Evolutionary conservation across 805 yeast species (phyloP).

Genomic region (Candida dajiaensis): DNA sequence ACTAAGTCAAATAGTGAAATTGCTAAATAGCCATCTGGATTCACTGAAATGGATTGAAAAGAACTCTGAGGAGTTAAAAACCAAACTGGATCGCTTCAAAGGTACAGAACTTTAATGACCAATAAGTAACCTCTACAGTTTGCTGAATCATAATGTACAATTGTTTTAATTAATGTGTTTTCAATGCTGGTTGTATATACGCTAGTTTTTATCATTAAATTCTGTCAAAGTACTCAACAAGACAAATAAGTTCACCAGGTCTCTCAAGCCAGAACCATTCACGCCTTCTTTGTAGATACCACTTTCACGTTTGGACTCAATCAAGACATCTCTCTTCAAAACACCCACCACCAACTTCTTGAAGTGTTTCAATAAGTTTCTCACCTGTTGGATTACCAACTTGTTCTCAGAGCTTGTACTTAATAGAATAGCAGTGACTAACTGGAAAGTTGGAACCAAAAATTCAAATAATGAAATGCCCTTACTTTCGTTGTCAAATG

Average conservation of each 20-base stretch:
- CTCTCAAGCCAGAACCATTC: constrained; percentile 35
- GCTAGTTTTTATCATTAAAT: constrained; percentile 30
- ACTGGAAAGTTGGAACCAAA: constrained; percentile 67
- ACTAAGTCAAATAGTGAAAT: constrained; percentile 65
- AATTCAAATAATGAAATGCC: constrained; percentile 58
- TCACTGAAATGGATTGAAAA: constrained; percentile 83
- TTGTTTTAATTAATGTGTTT: not conserved
- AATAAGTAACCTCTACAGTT: not conserved
- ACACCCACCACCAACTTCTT: constrained; percentile 54
- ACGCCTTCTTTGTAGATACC: constrained; percentile 22
- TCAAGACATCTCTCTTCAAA: constrained; percentile 48
- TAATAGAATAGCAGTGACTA: constrained; percentile 58
- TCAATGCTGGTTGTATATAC: not conserved
- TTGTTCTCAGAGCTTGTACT: constrained; percentile 75
- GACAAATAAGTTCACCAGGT: constrained; percentile 51
- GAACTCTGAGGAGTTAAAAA: constrained; percentile 61
- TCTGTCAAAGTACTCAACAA: constrained; percentile 46
- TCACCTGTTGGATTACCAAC: constrained; percentile 48
- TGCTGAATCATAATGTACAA: constrained; percentile 2
- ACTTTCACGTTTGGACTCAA: constrained; percentile 24
- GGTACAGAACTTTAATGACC: constrained; percentile 14
- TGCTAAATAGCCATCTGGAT: constrained; percentile 84
- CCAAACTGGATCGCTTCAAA: constrained; percentile 44
- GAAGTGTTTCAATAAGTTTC: constrained; percentile 44
- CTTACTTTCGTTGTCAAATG: constrained; percentile 25